Evolutionary conservation across 2,329 filamentous ascomycete species (phyloP), one percentile per base, ranked within the genome.

Genomic region (Aspergillus aculeatus): DNA sequence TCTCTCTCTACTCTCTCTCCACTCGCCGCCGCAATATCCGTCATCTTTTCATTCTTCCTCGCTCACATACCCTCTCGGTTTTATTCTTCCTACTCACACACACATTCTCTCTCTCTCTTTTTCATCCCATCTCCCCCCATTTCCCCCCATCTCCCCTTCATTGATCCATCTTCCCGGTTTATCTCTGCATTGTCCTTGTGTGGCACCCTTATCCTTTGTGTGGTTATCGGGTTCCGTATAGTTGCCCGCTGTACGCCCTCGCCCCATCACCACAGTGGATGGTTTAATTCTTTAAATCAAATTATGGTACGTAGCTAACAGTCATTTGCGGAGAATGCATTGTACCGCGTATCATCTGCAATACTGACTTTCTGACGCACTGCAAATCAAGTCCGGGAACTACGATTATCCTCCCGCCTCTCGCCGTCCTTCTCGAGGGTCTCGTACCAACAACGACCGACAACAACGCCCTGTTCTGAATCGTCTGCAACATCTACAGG

Each of bases 391-490:
- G 78, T 77, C 78, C 59, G 75, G 74, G 54, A 78, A 77, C 59
- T 75, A 77, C 71, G 76, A 78, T 66, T 72, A 75, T 61, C 76
- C 77, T 56, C 73, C 74, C 56, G 76, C 75, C 55, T 76, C 74
- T 57, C 71, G 68, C 44, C 69, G 70, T 58, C 57, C 65, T 32
- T 60, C 70, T 61, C 68, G 68, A 62, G 63, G 64, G 62, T 58
- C 50, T 48, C 62, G 64, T 23, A 47, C 66, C 48, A 63, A 66
- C 48, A 63, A 66, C 56, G 66, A 71, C 60, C 66, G 69, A 60
- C 65, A 65, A 29, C 54, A 62, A 12, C 62, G 54, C 52, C 65
- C 67, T 56, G 67, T 68, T 56, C 62, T 62, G 38, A 64, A 71
- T 32, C 67, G 70, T 47, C 63, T 76, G 14, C 71, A 76, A 44